Percentiles rank a stretch among this genome's conserved stretches.
Evolutionary conservation across 1,139 yeast genomes (phyloP).

Genomic region (Candida smagusa): DNA sequence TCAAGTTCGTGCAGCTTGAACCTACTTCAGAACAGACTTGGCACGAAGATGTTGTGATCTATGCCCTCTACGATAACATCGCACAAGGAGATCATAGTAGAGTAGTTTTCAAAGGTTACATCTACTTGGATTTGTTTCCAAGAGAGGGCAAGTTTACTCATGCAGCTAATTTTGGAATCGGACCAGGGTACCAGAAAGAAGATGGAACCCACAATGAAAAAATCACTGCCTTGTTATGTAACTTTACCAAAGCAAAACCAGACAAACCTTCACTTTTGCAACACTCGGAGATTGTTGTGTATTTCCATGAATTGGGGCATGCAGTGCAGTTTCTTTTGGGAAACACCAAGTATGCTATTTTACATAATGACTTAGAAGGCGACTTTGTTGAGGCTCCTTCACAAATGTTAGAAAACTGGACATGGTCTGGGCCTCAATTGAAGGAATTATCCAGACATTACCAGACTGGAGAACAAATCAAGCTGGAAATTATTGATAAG

Average conservation of each 20-base stretch:
- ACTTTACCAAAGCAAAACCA: conserved; percentile 72
- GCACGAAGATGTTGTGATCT: conserved; percentile 78
- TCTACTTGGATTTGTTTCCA: conserved; percentile 80
- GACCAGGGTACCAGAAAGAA: conserved; percentile 54
- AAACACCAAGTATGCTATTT: conserved; percentile 58
- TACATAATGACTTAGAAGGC: conserved; percentile 71
- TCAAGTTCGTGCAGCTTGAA: conserved; percentile 58
- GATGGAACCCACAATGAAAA: conserved; percentile 57
- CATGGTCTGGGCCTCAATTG: conserved; percentile 69
- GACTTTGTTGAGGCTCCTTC: conserved; percentile 92
- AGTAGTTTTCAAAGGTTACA: conserved; percentile 69
- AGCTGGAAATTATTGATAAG: conserved; percentile 56
- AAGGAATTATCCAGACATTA: conserved; percentile 64
- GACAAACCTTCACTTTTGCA: conserved; percentile 73
- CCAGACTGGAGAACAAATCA: conserved; percentile 54
- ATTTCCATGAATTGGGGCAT: conserved; percentile 89
- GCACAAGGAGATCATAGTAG: conserved; percentile 33
- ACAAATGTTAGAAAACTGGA: conserved; percentile 86
- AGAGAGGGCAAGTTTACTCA: conserved; percentile 84
- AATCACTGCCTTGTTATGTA: conserved; percentile 77
- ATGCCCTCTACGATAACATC: conserved; percentile 64
- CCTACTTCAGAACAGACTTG: conserved; percentile 42
- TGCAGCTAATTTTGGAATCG: conserved; percentile 76
- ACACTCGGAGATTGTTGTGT: conserved; percentile 76
- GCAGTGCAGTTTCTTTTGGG: conserved; percentile 80